phyloP scores from a whole-genome alignment of 768 basidiomycete genomes.

The Russula emetica region DNA sequence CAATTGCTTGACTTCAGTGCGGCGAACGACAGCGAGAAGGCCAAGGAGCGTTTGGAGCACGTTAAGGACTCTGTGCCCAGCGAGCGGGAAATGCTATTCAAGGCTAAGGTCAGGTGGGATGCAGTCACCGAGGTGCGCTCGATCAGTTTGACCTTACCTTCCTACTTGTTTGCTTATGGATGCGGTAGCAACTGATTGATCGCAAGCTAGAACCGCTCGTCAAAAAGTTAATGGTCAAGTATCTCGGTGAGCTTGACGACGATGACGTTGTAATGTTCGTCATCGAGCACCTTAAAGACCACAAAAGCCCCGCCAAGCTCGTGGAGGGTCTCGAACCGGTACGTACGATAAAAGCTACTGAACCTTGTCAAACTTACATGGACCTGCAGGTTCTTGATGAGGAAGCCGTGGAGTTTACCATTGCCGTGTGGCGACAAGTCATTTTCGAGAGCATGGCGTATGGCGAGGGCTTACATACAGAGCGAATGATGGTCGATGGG shows the following conservation, averaged over 20 bases:
- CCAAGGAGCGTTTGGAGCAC: slow-evolving; percentile 73
- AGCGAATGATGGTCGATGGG: slow-evolving; percentile 76
- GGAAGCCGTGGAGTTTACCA: slow-evolving; percentile 76
- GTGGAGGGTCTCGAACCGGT: slow-evolving; percentile 90
- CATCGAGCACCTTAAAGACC: slow-evolving; percentile 87
- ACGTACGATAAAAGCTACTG: slow-evolving; percentile 36
- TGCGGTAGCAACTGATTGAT: slow-evolving; percentile 64
- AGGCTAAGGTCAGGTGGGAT: slow-evolving; percentile 87
- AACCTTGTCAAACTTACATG: not conserved
- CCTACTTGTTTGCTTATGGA: slow-evolving; percentile 25
- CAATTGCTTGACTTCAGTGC: slow-evolving; percentile 88
- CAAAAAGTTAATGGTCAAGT: slow-evolving; percentile 77
- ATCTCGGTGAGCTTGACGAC: slow-evolving; percentile 88
- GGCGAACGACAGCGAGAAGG: slow-evolving; percentile 73
- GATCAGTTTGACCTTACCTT: not conserved
- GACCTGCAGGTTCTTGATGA: slow-evolving; percentile 77
- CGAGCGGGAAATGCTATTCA: slow-evolving; percentile 76
- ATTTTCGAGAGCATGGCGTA: slow-evolving; percentile 96
- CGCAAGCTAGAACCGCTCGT: slow-evolving; percentile 83
- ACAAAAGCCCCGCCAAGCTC: slow-evolving; percentile 78
- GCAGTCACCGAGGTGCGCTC: slow-evolving; percentile 76
- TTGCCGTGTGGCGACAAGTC: slow-evolving; percentile 84
- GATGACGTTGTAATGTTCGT: slow-evolving; percentile 94
- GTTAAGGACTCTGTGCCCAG: slow-evolving; percentile 69
- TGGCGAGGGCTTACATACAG: slow-evolving; percentile 82